Percentiles rank a stretch among this genome's conserved stretches.
These are phyloP conservation scores for Teratosphaeria zuluensis DNA, from an alignment of 2,329 filamentous ascomycete species.

Conservation along the genomic window DNA sequence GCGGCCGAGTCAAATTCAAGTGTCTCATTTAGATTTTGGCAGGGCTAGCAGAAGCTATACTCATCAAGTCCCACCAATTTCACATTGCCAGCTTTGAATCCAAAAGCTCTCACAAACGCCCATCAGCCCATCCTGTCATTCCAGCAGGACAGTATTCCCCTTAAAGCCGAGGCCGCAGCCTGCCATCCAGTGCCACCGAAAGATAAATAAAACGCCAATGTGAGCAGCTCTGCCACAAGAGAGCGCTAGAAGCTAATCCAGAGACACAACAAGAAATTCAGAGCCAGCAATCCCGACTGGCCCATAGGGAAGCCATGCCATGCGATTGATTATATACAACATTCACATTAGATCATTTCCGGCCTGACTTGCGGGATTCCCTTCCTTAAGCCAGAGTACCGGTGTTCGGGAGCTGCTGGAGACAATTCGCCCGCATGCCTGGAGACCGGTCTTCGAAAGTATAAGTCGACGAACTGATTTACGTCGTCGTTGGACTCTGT, in stretches of 20 bases:
- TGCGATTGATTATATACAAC: background rate
- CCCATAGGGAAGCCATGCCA: background rate
- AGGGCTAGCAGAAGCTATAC: background rate
- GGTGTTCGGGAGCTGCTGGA: background rate
- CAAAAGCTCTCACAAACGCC: background rate
- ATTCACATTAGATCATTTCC: background rate
- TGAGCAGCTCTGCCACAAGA: background rate
- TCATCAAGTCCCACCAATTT: background rate
- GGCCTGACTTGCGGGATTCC: background rate
- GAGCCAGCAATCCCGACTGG: background rate
- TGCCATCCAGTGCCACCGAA: background rate
- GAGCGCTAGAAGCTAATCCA: background rate
- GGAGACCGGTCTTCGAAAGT: conserved; percentile 3
- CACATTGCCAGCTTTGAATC: background rate
- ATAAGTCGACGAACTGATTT: conserved; percentile 3
- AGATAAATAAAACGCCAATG: background rate
- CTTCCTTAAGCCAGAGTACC: background rate
- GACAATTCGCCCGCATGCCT: background rate
- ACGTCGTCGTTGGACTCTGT: conserved; percentile 1
- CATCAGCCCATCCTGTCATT: background rate
- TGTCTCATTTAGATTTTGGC: background rate
- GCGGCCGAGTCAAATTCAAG: background rate
- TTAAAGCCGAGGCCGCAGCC: background rate
- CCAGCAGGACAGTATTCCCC: background rate
- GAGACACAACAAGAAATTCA: background rate